These are phyloP conservation scores for Triangularia setosa DNA, from an alignment of 2,329 filamentous ascomycete species.

Conservation along the genomic window DNA sequence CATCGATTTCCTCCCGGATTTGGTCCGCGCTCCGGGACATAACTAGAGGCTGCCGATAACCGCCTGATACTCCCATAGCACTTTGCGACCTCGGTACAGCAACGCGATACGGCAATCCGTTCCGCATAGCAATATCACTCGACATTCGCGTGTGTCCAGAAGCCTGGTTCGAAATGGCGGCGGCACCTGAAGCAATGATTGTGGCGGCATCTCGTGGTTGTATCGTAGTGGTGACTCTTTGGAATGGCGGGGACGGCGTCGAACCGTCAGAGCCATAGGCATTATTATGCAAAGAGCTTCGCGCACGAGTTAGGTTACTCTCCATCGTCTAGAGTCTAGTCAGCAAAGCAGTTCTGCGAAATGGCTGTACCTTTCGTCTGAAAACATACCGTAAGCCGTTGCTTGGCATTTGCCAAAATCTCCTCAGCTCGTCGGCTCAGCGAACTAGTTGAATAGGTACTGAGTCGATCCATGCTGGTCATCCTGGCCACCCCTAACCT, in stretches of 20 bases:
- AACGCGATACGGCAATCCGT: constrained; percentile 38
- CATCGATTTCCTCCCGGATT: constrained; percentile 32
- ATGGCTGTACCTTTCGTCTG: background rate
- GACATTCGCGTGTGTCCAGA: constrained; percentile 56
- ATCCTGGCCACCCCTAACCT: constrained; percentile 25
- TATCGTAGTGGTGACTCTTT: constrained; percentile 38
- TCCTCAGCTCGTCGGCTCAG: constrained; percentile 81
- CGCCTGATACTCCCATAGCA: constrained; percentile 56
- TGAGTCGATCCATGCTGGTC: constrained; percentile 26
- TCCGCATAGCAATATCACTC: constrained; percentile 56
- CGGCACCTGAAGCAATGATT: background rate
- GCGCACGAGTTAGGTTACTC: constrained; percentile 76
- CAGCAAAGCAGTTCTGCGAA: background rate
- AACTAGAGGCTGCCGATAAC: constrained; percentile 50
- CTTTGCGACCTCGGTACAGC: constrained; percentile 59
- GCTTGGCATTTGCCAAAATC: constrained; percentile 90
- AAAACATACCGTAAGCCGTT: constrained; percentile 68
- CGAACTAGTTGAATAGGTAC: constrained; percentile 64
- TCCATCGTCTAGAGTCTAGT: constrained; percentile 71
- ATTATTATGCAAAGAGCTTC: constrained; percentile 59
- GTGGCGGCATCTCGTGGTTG: constrained; percentile 30
- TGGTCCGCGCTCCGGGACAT: constrained; percentile 43
- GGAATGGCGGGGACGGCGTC: constrained; percentile 49
- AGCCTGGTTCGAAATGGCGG: constrained; percentile 24
- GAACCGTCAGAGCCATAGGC: constrained; percentile 51